These are phyloP conservation scores for Astraeus odoratus DNA, from an alignment of 768 basidiomycete species.

Conservation along the genomic window DNA sequence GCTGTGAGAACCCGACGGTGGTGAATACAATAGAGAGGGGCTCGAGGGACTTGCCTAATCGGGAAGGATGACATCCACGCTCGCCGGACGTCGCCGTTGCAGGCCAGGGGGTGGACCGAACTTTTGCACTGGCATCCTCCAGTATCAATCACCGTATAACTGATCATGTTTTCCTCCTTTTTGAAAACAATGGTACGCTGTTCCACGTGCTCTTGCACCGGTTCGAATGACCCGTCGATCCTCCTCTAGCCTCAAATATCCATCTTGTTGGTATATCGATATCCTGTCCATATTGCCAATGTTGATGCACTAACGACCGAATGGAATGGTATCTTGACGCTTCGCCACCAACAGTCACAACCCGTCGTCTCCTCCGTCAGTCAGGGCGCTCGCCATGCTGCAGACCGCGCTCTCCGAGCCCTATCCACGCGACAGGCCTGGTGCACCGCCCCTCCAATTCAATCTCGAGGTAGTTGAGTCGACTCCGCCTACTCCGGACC, in stretches of 20 bases:
- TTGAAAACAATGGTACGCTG: slow-evolving; percentile 25
- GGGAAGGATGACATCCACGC: slow-evolving; percentile 1
- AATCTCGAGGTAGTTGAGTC: slow-evolving; percentile 67
- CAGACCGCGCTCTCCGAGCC: slow-evolving; percentile 51
- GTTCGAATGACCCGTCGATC: background rate
- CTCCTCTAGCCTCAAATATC: slow-evolving; percentile 49
- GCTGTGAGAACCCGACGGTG: too few species aligned
- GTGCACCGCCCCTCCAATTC: slow-evolving; percentile 53
- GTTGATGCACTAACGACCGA: slow-evolving; percentile 2
- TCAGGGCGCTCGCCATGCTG: slow-evolving; percentile 52
- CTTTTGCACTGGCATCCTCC: background rate
- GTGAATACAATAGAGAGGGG: too few species aligned
- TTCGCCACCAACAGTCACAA: slow-evolving; percentile 43
- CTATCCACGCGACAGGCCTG: slow-evolving; percentile 48
- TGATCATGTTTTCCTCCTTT: slow-evolving; percentile 32
- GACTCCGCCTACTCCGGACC: slow-evolving; percentile 57
- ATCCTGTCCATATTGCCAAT: slow-evolving; percentile 4
- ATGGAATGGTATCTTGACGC: background rate
- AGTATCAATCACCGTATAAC: background rate
- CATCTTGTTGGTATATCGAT: slow-evolving; percentile 45
- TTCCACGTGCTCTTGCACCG: background rate
- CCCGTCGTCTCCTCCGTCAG: slow-evolving; percentile 58
- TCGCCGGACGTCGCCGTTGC: slow-evolving; percentile 3
- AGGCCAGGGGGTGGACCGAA: background rate
- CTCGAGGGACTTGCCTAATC: slow-evolving; percentile 10